These are phyloP conservation scores for Phytopythium kandeliae DNA, from an alignment of 352 stramenopile species.

Conservation along the genomic window DNA sequence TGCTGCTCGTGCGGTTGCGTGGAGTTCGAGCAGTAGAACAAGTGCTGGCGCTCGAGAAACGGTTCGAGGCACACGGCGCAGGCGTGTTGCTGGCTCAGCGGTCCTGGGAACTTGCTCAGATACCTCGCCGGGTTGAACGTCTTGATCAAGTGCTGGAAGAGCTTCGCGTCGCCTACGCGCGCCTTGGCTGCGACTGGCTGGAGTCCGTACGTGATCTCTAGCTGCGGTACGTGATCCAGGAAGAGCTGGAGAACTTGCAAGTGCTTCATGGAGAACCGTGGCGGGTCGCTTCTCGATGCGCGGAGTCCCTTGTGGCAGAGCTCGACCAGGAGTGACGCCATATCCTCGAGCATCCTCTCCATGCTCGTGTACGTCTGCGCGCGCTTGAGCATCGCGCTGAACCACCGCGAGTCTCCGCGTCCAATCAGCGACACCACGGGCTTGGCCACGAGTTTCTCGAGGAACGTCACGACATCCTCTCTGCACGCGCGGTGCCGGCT, in stretches of 20 bases:
- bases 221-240: slow-evolving; percentile 54
- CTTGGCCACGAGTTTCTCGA: slow-evolving; percentile 50
- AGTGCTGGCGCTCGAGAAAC: slow-evolving; percentile 67
- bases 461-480: slow-evolving; percentile 32
- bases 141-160: slow-evolving; percentile 44
- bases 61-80: slow-evolving; percentile 67
- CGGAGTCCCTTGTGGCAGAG: slow-evolving; percentile 48
- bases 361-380: slow-evolving; percentile 32
- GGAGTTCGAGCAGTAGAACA: slow-evolving; percentile 63
- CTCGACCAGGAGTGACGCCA: slow-evolving; percentile 37
- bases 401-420: slow-evolving; percentile 42
- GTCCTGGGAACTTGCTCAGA: slow-evolving; percentile 48
- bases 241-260: slow-evolving; percentile 68
- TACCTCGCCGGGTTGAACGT: slow-evolving; percentile 50
- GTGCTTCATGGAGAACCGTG: slow-evolving; percentile 52
- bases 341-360: slow-evolving; percentile 29
- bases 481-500: slow-evolving; percentile 41
- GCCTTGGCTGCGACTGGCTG: slow-evolving; percentile 14
- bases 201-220: slow-evolving; percentile 48
- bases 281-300: slow-evolving; percentile 37
- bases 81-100: slow-evolving; percentile 43
- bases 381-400: slow-evolving; percentile 38
- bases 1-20: slow-evolving; percentile 52
- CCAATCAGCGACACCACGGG: slow-evolving; percentile 40
- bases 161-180: slow-evolving; percentile 38